Percentiles rank a stretch among this genome's conserved stretches.
Evolutionary conservation across 257 asterid genomes (phyloP).

Genomic region (Petunia secreta): DNA sequence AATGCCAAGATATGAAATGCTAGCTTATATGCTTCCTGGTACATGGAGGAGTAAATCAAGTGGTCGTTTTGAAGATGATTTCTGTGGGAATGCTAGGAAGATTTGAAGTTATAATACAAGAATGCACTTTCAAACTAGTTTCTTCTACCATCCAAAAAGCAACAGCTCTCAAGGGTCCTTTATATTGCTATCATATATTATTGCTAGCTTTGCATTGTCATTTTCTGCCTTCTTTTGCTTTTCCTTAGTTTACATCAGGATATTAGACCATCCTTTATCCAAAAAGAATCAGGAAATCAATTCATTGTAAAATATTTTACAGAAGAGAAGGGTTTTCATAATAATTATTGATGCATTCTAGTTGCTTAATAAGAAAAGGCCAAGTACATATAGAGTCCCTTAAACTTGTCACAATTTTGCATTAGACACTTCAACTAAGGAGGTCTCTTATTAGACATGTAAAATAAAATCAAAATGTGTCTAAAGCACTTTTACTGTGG

Average conservation of each 20-base stretch:
- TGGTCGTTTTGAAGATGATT: background rate
- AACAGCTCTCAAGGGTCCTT: background rate
- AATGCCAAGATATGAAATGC: conserved; percentile 9
- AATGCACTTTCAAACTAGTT: background rate
- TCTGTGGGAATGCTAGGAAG: background rate
- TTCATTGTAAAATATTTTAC: conserved; percentile 13
- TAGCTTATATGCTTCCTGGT: conserved; percentile 17
- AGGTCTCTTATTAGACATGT: too few relatives aligned
- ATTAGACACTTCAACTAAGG: too few relatives aligned
- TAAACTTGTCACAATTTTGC: too few relatives aligned
- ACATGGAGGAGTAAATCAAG: background rate
- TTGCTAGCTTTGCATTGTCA: background rate
- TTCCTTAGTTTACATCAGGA: conserved; percentile 2
- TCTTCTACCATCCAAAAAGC: conserved; percentile 11
- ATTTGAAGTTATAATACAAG: background rate
- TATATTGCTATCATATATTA: background rate
- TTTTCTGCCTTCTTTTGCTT: background rate
- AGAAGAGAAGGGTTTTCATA: background rate
- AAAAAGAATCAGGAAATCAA: background rate
- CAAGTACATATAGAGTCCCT: too few relatives aligned
- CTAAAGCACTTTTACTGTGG: too few relatives aligned
- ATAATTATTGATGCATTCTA: background rate
- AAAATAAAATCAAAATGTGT: too few relatives aligned
- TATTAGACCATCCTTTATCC: background rate
- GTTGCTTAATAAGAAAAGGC: background rate